Evolutionary conservation across 2,329 filamentous ascomycete species (phyloP).

Genomic region (Trichoderma sp.): DNA sequence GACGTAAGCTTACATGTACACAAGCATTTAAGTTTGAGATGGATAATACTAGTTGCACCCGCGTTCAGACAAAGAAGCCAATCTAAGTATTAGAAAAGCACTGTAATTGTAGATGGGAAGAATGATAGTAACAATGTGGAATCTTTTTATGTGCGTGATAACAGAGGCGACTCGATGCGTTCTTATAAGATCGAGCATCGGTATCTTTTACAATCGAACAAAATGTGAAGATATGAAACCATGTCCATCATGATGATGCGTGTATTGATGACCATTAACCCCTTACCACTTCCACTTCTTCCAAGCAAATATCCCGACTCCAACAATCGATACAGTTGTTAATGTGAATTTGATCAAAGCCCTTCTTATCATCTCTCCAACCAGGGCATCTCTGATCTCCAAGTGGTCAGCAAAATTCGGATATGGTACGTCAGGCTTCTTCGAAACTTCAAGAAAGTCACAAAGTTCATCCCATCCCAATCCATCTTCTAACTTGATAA

Average conservation of each 20-base stretch:
- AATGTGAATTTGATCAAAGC: background rate
- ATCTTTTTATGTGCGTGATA: background rate
- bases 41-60: background rate
- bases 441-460: background rate
- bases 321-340: background rate
- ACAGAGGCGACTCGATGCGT: background rate
- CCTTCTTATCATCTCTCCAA: background rate
- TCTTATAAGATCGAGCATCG: background rate
- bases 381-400: background rate
- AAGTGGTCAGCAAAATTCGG: background rate
- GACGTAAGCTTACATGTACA: background rate
- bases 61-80: background rate
- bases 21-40: background rate
- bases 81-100: background rate
- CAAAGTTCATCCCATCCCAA: background rate
- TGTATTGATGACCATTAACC: background rate
- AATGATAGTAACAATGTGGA: background rate
- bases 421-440: background rate
- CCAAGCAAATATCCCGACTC: background rate
- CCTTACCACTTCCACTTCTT: background rate
- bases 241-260: background rate
- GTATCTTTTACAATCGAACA: background rate
- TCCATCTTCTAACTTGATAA: background rate
- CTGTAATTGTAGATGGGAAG: background rate
- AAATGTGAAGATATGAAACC: background rate